Percentiles rank a stretch among this genome's conserved stretches.
These are phyloP conservation scores for Dactylonectria estremocensis DNA, from an alignment of 2,329 filamentous ascomycete species.

Conservation along the genomic window DNA sequence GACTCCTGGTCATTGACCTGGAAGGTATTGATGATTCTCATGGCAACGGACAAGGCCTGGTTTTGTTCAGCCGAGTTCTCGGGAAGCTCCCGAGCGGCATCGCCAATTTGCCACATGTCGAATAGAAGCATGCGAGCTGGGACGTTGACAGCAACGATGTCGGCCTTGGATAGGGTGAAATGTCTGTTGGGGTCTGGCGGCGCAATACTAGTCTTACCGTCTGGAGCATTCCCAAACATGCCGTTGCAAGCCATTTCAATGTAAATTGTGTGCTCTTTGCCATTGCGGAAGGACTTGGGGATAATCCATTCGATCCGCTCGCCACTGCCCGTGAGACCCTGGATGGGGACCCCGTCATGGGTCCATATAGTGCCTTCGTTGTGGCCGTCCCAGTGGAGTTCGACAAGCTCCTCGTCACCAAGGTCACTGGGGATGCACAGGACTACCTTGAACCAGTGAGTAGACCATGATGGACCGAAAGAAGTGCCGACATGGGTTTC, in stretches of 20 bases:
- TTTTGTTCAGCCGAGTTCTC: conserved; percentile 91
- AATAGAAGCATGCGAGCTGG: conserved; percentile 87
- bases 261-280: conserved; percentile 90
- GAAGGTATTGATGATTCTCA: conserved; percentile 91
- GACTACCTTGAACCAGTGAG: conserved; percentile 94
- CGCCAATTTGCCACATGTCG: conserved; percentile 96
- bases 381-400: conserved; percentile 96
- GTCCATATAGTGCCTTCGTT: conserved; percentile 97
- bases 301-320: conserved; percentile 95
- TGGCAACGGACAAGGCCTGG: conserved; percentile 85
- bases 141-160: conserved; percentile 91
- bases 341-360: conserved; percentile 88
- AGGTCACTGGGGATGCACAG: conserved; percentile 84
- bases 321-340: conserved; percentile 91
- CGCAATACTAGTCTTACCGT: conserved; percentile 84
- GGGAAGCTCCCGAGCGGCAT: conserved; percentile 93
- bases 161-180: conserved; percentile 82
- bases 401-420: conserved; percentile 83
- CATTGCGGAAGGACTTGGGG: conserved; percentile 85
- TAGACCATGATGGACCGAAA: conserved; percentile 97
- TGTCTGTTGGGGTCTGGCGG: conserved; percentile 89
- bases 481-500: conserved; percentile 81
- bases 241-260: conserved; percentile 99
- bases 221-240: conserved; percentile 95
- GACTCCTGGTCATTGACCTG: conserved; percentile 85